Percentiles rank a stretch among this genome's conserved stretches.
phyloP scores from a whole-genome alignment of 202 grass and related monocot genomes.

The Zizania palustris region DNA sequence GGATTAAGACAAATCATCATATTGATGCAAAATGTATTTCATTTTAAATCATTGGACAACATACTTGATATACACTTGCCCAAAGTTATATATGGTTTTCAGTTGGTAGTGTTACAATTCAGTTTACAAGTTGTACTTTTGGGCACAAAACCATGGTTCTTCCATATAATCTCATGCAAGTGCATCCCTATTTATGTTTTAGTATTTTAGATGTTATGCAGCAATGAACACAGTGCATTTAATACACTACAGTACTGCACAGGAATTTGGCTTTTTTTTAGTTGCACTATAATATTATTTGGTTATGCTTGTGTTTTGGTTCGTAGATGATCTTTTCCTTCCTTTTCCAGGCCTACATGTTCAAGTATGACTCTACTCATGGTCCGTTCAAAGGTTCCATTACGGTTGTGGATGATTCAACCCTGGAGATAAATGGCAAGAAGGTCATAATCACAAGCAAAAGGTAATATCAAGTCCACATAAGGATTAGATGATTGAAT shows the following conservation, averaged over 20 bases:
- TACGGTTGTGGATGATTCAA: conserved; percentile 70
- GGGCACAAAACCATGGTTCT: background rate
- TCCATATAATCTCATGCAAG: background rate
- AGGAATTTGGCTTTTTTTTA: background rate
- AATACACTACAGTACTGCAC: background rate
- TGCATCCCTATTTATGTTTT: conserved; percentile 14
- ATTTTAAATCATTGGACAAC: conserved; percentile 11
- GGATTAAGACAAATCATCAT: conserved; percentile 7
- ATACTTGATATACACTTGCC: conserved; percentile 2
- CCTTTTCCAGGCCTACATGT: conserved; percentile 85
- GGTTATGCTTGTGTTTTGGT: conserved; percentile 8
- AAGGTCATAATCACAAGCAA: conserved; percentile 84
- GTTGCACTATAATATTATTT: background rate
- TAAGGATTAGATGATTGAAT: background rate
- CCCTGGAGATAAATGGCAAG: conserved; percentile 87
- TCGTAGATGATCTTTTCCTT: conserved; percentile 5
- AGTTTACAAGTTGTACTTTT: background rate
- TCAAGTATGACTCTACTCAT: conserved; percentile 97
- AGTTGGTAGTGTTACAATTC: background rate
- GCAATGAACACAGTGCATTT: background rate
- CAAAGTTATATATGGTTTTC: background rate
- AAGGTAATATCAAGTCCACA: conserved; percentile 53
- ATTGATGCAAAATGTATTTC: conserved; percentile 14
- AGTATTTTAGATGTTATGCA: background rate
- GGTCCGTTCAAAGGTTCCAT: conserved; percentile 86